A percentile compares a stretch with the other conserved stretches of the same genome.
phyloP scores from a whole-genome alignment of 345 rosid species.

The Combretum micranthum region DNA sequence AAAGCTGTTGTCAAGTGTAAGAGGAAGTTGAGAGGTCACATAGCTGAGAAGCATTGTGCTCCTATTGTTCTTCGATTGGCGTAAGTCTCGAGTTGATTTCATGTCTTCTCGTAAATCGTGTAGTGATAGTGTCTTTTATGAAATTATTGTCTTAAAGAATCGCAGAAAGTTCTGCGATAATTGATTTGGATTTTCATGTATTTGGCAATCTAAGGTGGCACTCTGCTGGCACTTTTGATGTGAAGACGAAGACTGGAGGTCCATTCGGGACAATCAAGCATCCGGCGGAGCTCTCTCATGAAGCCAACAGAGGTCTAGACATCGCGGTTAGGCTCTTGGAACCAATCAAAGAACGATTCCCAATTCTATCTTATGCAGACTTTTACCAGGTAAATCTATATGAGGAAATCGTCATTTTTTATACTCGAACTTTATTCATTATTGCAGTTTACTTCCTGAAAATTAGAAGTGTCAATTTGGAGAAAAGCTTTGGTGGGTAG shows the following conservation, averaged over 20 bases:
- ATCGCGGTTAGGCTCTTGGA: constrained; percentile 70
- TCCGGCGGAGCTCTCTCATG: constrained; percentile 59
- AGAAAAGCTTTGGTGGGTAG: no score
- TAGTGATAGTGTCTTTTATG: no score
- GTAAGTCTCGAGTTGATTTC: constrained; percentile 21
- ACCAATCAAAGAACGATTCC: constrained; percentile 67
- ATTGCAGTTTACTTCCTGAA: no score
- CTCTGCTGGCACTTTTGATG: constrained; percentile 84
- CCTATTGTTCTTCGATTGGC: constrained; percentile 83
- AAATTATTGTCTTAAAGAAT: no score
- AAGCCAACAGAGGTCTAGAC: constrained; percentile 86
- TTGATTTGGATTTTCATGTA: neutral
- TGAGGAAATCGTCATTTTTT: no score
- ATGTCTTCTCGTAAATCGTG: neutral
- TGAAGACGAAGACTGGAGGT: constrained; percentile 68
- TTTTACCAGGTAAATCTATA: constrained; percentile 52
- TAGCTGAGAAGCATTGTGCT: constrained; percentile 78
- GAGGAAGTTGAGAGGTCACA: constrained; percentile 73
- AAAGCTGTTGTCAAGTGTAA: constrained; percentile 57
- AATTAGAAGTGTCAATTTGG: no score
- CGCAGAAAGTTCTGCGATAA: neutral
- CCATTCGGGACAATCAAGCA: constrained; percentile 86
- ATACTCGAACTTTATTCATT: no score
- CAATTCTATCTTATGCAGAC: constrained; percentile 64
- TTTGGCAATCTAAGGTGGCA: constrained; percentile 56